phyloP scores from a whole-genome alignment of 169 alveolate species.

The Plasmodium ovale region DNA sequence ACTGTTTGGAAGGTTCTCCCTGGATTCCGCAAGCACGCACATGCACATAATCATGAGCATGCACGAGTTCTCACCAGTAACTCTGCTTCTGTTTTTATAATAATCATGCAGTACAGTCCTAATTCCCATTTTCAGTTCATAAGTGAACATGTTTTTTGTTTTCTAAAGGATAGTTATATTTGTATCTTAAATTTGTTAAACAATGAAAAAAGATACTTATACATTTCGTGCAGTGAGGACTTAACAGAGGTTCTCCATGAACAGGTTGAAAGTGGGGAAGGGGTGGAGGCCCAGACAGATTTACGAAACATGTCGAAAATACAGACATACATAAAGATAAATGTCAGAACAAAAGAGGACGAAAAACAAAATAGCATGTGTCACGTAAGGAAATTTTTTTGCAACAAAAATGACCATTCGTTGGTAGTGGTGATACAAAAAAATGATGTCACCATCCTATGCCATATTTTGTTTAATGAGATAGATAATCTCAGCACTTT shows the following conservation, averaged over 20 bases:
- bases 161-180: constrained; percentile 25
- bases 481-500: constrained; percentile 10
- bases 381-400: constrained; percentile 20
- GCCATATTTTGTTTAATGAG: constrained; percentile 16
- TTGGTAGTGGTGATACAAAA: constrained; percentile 29
- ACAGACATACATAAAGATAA: background rate
- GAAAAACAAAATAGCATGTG: background rate
- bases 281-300: background rate
- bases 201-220: constrained; percentile 33
- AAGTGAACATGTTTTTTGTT: constrained; percentile 31
- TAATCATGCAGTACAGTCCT: constrained; percentile 26
- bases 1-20: too few species aligned
- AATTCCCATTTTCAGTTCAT: constrained; percentile 19
- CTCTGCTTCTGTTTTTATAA: too few species aligned
- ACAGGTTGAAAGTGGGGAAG: background rate
- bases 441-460: background rate
- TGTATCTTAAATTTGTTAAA: constrained; percentile 29
- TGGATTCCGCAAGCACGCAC: too few species aligned
- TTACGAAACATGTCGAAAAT: background rate
- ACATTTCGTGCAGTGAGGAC: constrained; percentile 20
- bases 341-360: background rate
- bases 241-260: constrained; percentile 7
- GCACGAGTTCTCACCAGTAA: background rate
- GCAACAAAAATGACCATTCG: constrained; percentile 14
- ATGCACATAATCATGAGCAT: too few species aligned